Conservation (phyloP, 202 grass and related monocot species). For the Zizania palustris region DNA sequence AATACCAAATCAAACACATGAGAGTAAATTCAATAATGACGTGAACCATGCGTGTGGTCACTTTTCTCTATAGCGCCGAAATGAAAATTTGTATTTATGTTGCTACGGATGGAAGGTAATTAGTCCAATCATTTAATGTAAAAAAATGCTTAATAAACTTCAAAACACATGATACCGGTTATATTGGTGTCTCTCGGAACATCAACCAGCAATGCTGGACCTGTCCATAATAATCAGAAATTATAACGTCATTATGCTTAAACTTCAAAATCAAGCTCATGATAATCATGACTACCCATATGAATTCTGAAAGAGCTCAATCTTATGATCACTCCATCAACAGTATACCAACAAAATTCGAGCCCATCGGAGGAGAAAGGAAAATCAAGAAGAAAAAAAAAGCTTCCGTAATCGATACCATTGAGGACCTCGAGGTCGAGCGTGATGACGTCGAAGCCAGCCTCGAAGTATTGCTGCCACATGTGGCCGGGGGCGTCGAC, state of each 20-base stretch:
- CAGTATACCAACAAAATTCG: not conserved
- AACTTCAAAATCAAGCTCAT: not conserved
- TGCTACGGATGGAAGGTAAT: not conserved
- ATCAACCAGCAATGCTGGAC: slow-evolving; percentile 64
- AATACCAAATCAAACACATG: not conserved
- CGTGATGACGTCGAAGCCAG: slow-evolving; percentile 54
- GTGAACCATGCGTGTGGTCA: not conserved
- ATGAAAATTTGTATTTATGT: not conserved
- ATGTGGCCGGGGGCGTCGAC: slow-evolving; percentile 51
- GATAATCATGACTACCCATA: not conserved
- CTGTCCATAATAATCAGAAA: slow-evolving; percentile 35
- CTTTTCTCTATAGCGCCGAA: not conserved
- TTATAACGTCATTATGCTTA: not conserved
- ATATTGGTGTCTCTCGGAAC: slow-evolving; percentile 55
- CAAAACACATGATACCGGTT: slow-evolving; percentile 42
- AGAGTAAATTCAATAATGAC: not conserved
- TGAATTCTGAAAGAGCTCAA: not conserved
- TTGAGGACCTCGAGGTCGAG: slow-evolving; percentile 56
- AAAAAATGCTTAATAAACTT: not conserved
- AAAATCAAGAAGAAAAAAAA: not conserved
- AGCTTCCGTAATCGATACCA: slow-evolving; percentile 28
- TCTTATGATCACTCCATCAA: not conserved
- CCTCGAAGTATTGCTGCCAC: slow-evolving; percentile 51
- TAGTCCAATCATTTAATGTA: not conserved
- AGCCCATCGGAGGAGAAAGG: not conserved